Conservation (phyloP, 2,329 filamentous ascomycete species). For the Trichoderma simmonsii region DNA sequence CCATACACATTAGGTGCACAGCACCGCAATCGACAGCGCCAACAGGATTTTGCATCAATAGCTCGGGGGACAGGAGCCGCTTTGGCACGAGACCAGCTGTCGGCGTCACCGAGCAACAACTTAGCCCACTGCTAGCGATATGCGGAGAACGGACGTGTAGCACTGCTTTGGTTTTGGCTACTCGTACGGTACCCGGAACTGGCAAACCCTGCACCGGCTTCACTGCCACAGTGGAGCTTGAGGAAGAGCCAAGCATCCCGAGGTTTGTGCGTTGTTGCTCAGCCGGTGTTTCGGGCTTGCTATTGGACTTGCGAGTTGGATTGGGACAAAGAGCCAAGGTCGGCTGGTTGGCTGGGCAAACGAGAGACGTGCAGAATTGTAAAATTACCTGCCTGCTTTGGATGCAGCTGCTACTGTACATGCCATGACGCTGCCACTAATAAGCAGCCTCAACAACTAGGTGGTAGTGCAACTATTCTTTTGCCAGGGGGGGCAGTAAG, state of each 20-base stretch:
- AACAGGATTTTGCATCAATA: constrained; percentile 1
- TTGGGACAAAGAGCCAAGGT: background rate
- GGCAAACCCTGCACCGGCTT: constrained; percentile 7
- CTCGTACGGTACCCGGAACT: background rate
- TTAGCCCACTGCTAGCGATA: background rate
- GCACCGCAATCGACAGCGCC: background rate
- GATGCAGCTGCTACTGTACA: background rate
- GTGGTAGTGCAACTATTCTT: background rate
- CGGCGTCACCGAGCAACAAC: constrained; percentile 7
- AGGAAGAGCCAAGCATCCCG: constrained; percentile 1
- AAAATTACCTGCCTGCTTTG: background rate
- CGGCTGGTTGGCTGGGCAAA: background rate
- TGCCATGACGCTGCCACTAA: background rate
- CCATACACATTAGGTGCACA: background rate
- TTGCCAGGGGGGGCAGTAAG: background rate
- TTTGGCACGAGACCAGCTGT: constrained; percentile 2
- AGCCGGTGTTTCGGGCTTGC: background rate
- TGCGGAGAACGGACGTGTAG: constrained; percentile 1
- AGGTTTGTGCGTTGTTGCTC: background rate
- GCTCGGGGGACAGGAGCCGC: background rate
- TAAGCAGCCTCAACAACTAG: background rate
- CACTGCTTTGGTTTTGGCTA: background rate
- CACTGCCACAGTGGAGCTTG: constrained; percentile 17
- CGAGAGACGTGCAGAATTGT: background rate
- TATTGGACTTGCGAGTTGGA: background rate